These are phyloP conservation scores for Leavenworthia alabamica DNA, from an alignment of 345 rosid genomes.

Conservation along the genomic window DNA sequence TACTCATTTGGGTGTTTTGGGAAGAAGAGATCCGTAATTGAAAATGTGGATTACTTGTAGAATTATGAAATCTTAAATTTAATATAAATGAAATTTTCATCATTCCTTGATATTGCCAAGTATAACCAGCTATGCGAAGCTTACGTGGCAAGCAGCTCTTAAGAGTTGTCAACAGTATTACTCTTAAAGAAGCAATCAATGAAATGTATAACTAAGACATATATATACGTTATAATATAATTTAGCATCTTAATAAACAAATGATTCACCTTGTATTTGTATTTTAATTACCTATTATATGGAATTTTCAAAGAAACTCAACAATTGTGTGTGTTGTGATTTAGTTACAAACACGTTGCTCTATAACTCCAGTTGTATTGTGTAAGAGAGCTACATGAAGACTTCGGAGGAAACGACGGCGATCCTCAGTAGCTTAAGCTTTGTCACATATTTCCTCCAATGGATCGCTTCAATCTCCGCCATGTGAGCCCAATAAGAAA, in stretches of 20 bases:
- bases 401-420: slow-evolving; percentile 37
- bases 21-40: slow-evolving; percentile 52
- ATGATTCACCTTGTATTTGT: too few relatives aligned
- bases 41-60: too few relatives aligned
- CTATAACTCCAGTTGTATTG: not conserved
- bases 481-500: slow-evolving; percentile 51
- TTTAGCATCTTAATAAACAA: too few relatives aligned
- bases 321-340: not conserved
- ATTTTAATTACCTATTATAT: not conserved
- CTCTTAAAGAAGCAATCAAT: too few relatives aligned
- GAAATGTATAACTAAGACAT: not conserved
- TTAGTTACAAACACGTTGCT: slow-evolving; percentile 6
- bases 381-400: slow-evolving; percentile 45
- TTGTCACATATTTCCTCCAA: slow-evolving; percentile 74
- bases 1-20: slow-evolving; percentile 80
- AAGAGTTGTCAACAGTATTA: slow-evolving; percentile 17
- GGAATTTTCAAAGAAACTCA: slow-evolving; percentile 13
- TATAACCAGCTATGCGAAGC: slow-evolving; percentile 30
- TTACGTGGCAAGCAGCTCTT: slow-evolving; percentile 29
- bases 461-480: slow-evolving; percentile 86
- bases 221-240: too few relatives aligned
- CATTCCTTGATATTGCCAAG: not conserved
- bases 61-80: too few relatives aligned
- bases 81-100: not conserved
- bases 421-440: slow-evolving; percentile 60